Evolutionary conservation across 2,329 filamentous ascomycete species (phyloP).

Genomic region (Microdochium bolleyi): DNA sequence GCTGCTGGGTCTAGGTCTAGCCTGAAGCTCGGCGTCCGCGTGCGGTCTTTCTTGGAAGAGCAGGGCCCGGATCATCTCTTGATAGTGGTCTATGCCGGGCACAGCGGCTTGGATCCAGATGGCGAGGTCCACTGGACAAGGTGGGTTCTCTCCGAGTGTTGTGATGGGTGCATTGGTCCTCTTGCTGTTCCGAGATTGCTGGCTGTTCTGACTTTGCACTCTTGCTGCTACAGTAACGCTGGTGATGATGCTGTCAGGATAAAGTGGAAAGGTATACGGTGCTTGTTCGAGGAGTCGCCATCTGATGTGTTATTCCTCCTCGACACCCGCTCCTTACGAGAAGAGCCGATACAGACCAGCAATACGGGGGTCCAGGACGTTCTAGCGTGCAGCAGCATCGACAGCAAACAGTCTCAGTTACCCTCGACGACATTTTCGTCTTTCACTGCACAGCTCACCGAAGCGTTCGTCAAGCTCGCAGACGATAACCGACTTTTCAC

Average conservation of each 20-base stretch:
- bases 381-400: slow-evolving; percentile 46
- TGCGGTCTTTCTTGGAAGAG: slow-evolving; percentile 52
- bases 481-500: slow-evolving; percentile 43
- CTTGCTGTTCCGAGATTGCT: slow-evolving; percentile 3
- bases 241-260: slow-evolving; percentile 51
- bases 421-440: slow-evolving; percentile 47
- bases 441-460: slow-evolving; percentile 49
- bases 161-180: background rate
- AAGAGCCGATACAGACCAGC: slow-evolving; percentile 39
- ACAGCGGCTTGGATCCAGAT: slow-evolving; percentile 50
- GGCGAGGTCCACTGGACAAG: slow-evolving; percentile 59
- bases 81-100: slow-evolving; percentile 57
- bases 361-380: slow-evolving; percentile 50
- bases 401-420: slow-evolving; percentile 39
- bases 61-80: slow-evolving; percentile 50
- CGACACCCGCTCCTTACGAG: slow-evolving; percentile 51
- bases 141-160: slow-evolving; percentile 34
- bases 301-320: slow-evolving; percentile 56
- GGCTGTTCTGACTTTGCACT: slow-evolving; percentile 27
- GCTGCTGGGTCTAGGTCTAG: slow-evolving; percentile 42
- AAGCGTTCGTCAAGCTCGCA: slow-evolving; percentile 46
- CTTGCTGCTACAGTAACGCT: slow-evolving; percentile 38
- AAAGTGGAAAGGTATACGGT: slow-evolving; percentile 56
- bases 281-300: slow-evolving; percentile 52
- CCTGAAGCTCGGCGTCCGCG: slow-evolving; percentile 52